Evolutionary conservation across 805 yeast species (phyloP).

Genomic region (Diddensiella transvaalensis): DNA sequence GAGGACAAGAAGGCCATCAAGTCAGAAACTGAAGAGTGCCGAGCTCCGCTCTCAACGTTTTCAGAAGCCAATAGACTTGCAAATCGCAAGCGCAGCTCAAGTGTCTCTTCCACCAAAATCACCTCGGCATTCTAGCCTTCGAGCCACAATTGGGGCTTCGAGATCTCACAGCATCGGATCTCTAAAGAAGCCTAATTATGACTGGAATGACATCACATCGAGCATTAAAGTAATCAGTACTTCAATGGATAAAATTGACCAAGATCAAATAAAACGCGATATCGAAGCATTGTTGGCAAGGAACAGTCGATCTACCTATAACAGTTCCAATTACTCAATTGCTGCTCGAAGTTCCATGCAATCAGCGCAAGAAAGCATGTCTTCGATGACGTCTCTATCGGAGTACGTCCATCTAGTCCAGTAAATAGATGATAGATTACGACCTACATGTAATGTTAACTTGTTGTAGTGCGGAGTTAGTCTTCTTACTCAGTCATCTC

Average conservation of each 20-base stretch:
- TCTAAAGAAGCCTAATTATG: constrained; percentile 3
- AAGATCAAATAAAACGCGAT: constrained; percentile 5
- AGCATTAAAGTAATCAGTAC: constrained; percentile 11
- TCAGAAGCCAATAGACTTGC: neutral
- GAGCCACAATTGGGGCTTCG: neutral
- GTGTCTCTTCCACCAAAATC: neutral
- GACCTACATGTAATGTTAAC: neutral
- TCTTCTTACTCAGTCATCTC: too few species aligned
- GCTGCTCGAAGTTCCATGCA: neutral
- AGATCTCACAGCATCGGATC: neutral
- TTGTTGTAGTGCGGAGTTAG: too few species aligned
- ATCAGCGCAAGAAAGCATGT: neutral
- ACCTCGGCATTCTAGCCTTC: neutral
- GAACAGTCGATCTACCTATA: neutral
- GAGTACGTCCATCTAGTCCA: neutral
- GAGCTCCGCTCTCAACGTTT: neutral
- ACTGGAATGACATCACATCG: constrained; percentile 16
- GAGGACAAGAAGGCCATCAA: neutral
- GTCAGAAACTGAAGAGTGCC: neutral
- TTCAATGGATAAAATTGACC: constrained; percentile 7
- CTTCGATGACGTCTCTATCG: neutral
- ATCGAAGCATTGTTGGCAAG: constrained; percentile 7
- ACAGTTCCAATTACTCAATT: neutral
- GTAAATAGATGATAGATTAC: neutral
- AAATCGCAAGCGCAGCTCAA: neutral